A percentile compares a stretch with the other conserved stretches of the same genome.
Evolutionary conservation across 164 flowering plant genomes (phyloP).

Genomic region (Macadamia tetraphylla): DNA sequence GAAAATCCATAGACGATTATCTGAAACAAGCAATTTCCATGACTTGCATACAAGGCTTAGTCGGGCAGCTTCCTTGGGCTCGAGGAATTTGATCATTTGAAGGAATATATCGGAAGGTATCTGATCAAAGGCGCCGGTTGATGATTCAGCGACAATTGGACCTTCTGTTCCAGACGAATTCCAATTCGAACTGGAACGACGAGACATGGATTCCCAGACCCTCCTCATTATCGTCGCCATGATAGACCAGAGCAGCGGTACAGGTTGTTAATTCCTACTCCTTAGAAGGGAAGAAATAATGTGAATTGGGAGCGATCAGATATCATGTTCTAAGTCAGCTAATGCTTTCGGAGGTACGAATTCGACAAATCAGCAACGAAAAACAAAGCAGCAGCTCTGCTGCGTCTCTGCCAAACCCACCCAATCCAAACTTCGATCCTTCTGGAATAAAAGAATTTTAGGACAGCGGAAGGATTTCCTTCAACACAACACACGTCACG

Average conservation of each 20-base stretch:
- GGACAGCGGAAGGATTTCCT: too few species aligned
- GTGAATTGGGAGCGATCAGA: too few species aligned
- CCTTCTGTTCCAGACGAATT: neutral
- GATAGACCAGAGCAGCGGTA: neutral
- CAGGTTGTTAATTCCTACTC: too few species aligned
- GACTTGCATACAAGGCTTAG: constrained; percentile 42
- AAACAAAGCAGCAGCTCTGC: too few species aligned
- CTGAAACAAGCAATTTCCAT: constrained; percentile 53
- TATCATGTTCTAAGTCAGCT: too few species aligned
- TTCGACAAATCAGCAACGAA: too few species aligned
- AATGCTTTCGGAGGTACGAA: too few species aligned
- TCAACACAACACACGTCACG: too few species aligned
- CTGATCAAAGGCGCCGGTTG: constrained; percentile 50
- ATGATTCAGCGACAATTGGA: constrained; percentile 3
- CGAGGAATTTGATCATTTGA: constrained; percentile 47
- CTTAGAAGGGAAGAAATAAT: too few species aligned
- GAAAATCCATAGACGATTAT: constrained; percentile 69
- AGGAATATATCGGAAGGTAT: constrained; percentile 58
- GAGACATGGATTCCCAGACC: constrained; percentile 24
- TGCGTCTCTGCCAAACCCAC: too few species aligned
- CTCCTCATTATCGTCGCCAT: constrained; percentile 40
- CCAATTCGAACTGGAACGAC: constrained; percentile 11
- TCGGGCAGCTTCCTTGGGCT: constrained; percentile 60
- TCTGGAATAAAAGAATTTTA: too few species aligned
- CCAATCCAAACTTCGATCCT: too few species aligned